Conservation (phyloP, 2,329 filamentous ascomycete genomes). For the Amylocarpus encephaloides region DNA sequence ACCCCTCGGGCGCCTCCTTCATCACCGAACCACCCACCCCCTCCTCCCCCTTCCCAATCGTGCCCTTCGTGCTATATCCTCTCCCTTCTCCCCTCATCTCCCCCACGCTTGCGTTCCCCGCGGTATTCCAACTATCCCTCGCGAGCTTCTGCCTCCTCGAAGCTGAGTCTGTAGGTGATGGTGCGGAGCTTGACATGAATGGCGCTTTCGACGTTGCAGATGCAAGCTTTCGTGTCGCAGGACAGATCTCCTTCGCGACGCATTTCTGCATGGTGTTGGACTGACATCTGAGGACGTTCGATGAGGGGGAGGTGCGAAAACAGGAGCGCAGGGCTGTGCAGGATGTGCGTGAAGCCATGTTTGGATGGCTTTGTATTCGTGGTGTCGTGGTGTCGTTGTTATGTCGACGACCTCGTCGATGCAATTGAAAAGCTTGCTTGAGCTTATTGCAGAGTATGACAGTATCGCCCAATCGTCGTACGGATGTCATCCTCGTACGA, state of each 20-base stretch:
- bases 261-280: not conserved
- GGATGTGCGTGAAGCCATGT: no score
- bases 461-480: no score
- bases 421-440: no score
- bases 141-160: not conserved
- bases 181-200: not conserved
- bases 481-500: no score
- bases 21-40: conserved; percentile 6
- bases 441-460: no score
- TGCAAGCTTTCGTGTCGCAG: not conserved
- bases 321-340: no score
- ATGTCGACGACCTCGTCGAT: no score
- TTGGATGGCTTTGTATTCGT: no score
- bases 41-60: conserved; percentile 8
- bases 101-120: not conserved
- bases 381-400: no score
- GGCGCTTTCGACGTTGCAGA: not conserved
- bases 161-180: not conserved
- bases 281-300: conserved; percentile 1
- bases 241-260: conserved; percentile 1
- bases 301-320: not conserved
- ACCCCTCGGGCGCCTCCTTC: conserved; percentile 40
- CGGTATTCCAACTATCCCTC: not conserved
- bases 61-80: conserved; percentile 14
- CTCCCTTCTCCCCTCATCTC: conserved; percentile 1